Evolutionary conservation across 352 stramenopile genomes (phyloP).

Genomic region (Pythium aphanidermatum): DNA sequence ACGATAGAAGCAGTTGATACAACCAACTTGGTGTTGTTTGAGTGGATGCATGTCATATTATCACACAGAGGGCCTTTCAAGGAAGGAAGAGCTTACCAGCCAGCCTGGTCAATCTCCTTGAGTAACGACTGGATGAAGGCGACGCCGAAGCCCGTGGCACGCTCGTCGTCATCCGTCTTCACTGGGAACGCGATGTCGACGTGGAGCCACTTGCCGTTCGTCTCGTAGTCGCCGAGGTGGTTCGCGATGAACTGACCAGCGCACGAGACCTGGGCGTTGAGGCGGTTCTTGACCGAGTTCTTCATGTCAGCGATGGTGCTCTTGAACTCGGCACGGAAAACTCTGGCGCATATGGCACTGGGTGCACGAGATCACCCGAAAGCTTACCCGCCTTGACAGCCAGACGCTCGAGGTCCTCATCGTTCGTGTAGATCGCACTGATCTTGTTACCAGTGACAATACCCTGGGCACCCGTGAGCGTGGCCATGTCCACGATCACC

Average conservation of each 20-base stretch:
- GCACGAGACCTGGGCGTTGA: slow-evolving; percentile 90
- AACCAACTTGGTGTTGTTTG: neutral
- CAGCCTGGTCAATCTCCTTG: slow-evolving; percentile 43
- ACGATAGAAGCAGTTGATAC: too few relatives aligned
- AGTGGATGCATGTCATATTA: neutral
- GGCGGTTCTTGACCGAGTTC: slow-evolving; percentile 93
- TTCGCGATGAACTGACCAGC: slow-evolving; percentile 95
- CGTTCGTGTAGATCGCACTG: slow-evolving; percentile 90
- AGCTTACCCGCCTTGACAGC: slow-evolving; percentile 76
- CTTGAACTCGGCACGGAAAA: slow-evolving; percentile 92
- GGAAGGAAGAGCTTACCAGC: too few relatives aligned
- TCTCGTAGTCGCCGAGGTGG: slow-evolving; percentile 86
- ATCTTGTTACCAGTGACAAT: slow-evolving; percentile 91
- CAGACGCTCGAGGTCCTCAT: slow-evolving; percentile 79
- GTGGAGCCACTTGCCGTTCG: slow-evolving; percentile 89
- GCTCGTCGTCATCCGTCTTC: slow-evolving; percentile 60
- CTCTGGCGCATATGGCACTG: slow-evolving; percentile 92
- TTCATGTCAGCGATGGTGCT: slow-evolving; percentile 95
- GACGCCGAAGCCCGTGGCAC: slow-evolving; percentile 92
- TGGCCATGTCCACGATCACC: slow-evolving; percentile 95
- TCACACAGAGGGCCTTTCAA: slow-evolving; percentile 1
- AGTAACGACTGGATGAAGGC: slow-evolving; percentile 79
- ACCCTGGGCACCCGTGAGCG: slow-evolving; percentile 92
- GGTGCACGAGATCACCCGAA: slow-evolving; percentile 90
- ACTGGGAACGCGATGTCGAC: slow-evolving; percentile 94